A percentile compares a stretch with the other conserved stretches of the same genome.
These are phyloP conservation scores for Heterobasidion annosum DNA, from an alignment of 1,284 basidiomycete genomes.

Conservation along the genomic window DNA sequence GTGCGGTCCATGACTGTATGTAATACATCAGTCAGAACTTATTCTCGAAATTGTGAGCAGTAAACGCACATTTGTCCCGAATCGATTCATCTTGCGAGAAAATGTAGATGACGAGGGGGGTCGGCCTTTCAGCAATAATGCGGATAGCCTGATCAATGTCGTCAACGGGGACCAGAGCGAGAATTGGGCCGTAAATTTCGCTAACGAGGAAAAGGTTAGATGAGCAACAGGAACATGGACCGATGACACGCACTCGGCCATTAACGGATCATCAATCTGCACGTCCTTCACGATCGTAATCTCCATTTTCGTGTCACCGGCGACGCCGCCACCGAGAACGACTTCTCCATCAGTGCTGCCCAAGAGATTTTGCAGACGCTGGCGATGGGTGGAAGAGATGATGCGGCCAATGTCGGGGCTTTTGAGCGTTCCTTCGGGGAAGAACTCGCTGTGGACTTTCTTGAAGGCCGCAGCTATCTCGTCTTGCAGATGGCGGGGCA, in stretches of 20 bases:
- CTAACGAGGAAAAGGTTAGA: conserved; percentile 5
- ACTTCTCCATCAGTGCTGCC: conserved; percentile 32
- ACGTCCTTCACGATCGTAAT: conserved; percentile 25
- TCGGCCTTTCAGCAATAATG: conserved; percentile 25
- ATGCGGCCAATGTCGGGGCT: conserved; percentile 25
- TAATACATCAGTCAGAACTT: not conserved
- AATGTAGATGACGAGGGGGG: conserved; percentile 32
- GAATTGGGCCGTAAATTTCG: conserved; percentile 40
- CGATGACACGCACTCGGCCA: conserved; percentile 26
- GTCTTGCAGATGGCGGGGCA: conserved; percentile 27
- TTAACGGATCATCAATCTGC: conserved; percentile 25
- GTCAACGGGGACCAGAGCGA: conserved; percentile 37
- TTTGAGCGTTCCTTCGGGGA: conserved; percentile 21
- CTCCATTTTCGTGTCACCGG: conserved; percentile 21
- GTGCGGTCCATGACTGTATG: conserved; percentile 17
- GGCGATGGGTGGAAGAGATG: conserved; percentile 28
- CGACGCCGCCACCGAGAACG: conserved; percentile 32
- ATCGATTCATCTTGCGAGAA: conserved; percentile 24
- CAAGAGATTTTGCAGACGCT: conserved; percentile 28
- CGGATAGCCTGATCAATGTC: conserved; percentile 27
- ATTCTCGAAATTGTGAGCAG: conserved; percentile 18
- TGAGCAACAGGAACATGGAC: not conserved
- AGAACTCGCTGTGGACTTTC: conserved; percentile 18
- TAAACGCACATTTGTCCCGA: conserved; percentile 19
- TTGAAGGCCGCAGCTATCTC: conserved; percentile 29